Base-by-base conservation (phyloP, 2,329 filamentous ascomycete species). In the Xylariaceae sp. region DNA sequence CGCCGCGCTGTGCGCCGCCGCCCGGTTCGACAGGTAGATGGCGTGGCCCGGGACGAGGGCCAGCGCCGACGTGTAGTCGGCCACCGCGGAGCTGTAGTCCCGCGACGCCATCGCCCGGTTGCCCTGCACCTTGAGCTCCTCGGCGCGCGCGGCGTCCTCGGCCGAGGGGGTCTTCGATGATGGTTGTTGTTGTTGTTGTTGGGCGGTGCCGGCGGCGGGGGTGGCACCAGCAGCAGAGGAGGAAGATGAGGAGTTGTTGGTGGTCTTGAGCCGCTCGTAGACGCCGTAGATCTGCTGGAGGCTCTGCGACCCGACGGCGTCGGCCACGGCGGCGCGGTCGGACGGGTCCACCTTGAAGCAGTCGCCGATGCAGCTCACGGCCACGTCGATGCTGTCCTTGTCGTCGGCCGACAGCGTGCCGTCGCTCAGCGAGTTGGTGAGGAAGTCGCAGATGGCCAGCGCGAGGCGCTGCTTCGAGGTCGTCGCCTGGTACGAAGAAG, bases 1-100 rank as follows among this genome's bases (percentile, higher is more conserved):
- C 42, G 78, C 78, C 15, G 87, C 90, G 18, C 81, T 88, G 71
- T 94, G 85, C 5, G 92, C 92, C 29, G 92, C 92, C 9, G 92
- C 92, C 47, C 92, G 87, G 76, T 98, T 98, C 43, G 87, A 94
- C 25, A 98, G 82, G 72, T 92, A 98, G 62, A 98, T 92, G 24
- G 89, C 85, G 66, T 98, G 96, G 46, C 76, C 69, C 2, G 92
- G 87, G 47, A 85, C 66, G 33, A 95, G 69, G 36, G 76, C 72
- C 17, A 98, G 77, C 4, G 92, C 92, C 60, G 90, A 73, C 17
- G 85, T 86, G 72, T 98, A 98, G 47, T 84, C 70, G 49, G 86
- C 79, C 57, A 96, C 87, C 42, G 92, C 92, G 26, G 67, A 54
- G 29, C 70, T 52, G 68, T 95, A 95, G 62, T 96, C 87, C 68